Base-by-base conservation (phyloP, 2,329 filamentous ascomycete genomes). In the Colletotrichum lindemuthianum region DNA sequence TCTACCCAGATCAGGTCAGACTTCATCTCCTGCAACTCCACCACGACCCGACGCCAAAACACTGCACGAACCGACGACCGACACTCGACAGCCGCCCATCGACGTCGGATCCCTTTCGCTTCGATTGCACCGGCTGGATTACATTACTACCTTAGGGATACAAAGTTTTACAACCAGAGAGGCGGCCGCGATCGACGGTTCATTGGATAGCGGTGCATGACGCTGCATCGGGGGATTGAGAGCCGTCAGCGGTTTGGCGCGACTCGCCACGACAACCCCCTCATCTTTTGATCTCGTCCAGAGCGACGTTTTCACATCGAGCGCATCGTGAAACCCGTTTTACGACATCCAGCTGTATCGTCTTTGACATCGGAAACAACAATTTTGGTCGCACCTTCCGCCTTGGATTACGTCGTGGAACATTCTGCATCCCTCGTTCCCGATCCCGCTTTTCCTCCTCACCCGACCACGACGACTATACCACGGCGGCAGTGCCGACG, bases 171-270 rank as follows among this genome's bases (percentile, higher is more conserved):
- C 15, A 16, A 34, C 52, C 47, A 54, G 40, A 48, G 63, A 40
- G 39, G 37, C 59, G 41, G 44, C 51, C 32, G 43, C 58, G 63
- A 61, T 44, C 47, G 45, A 65, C 58, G 36, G 47, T 51, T 41
- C 24, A 64, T 59, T 61, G 51, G 43, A 53, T 13, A 61, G 61
- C 55, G 68, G 67, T 77, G 73, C 71, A 78, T 78, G 76, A 71
- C 72, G 74, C 71, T 72, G 71, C 69, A 70, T 70, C 72, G 68
- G 72, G 75, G 67, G 68, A 67, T 74, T 68, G 72, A 73, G 72
- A 74, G 70, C 73, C 75, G 75, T 76, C 76, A 73, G 74, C 74
- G 70, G 72, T 74, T 72, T 75, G 72, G 73, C 74, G 76, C 74
- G 72, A 74, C 74, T 76, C 72, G 73, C 73, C 76, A 72, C 71